phyloP scores from a whole-genome alignment of 2,329 filamentous ascomycete species.

The Fusarium sp. region DNA sequence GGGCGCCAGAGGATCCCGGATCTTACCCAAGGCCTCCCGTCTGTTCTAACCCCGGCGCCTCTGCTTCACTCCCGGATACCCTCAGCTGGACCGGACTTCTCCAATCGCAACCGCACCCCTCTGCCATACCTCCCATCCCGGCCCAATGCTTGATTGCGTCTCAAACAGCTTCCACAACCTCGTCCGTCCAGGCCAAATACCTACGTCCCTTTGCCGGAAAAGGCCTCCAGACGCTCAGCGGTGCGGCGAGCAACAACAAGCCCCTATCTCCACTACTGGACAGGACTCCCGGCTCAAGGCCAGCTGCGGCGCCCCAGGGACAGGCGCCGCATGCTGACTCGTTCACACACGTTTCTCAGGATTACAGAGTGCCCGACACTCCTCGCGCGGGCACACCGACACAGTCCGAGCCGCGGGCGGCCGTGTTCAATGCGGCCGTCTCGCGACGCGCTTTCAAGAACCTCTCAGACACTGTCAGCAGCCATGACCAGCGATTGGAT shows the following conservation, averaged over 20 bases:
- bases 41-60: slow-evolving; percentile 37
- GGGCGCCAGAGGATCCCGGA: slow-evolving; percentile 39
- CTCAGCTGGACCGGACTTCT: slow-evolving; percentile 58
- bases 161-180: slow-evolving; percentile 62
- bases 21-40: slow-evolving; percentile 21
- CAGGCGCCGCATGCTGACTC: slow-evolving; percentile 35
- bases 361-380: slow-evolving; percentile 30
- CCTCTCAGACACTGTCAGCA: slow-evolving; percentile 61
- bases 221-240: slow-evolving; percentile 62
- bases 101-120: slow-evolving; percentile 51
- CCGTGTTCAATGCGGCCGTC: slow-evolving; percentile 35
- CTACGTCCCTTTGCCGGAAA: slow-evolving; percentile 63
- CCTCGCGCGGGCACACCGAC: slow-evolving; percentile 38
- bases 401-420: slow-evolving; percentile 42
- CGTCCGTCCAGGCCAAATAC: slow-evolving; percentile 60
- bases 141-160: slow-evolving; percentile 60
- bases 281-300: slow-evolving; percentile 34
- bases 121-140: slow-evolving; percentile 56
- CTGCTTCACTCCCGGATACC: slow-evolving; percentile 61
- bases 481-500: slow-evolving; percentile 71
- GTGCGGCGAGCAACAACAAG: slow-evolving; percentile 40
- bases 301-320: slow-evolving; percentile 26
- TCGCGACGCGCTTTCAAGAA: slow-evolving; percentile 53
- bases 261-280: slow-evolving; percentile 46
- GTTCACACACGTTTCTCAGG: slow-evolving; percentile 39